Evolutionary conservation across 805 yeast genomes (phyloP).

Genomic region (Myxozyma sirexii): DNA sequence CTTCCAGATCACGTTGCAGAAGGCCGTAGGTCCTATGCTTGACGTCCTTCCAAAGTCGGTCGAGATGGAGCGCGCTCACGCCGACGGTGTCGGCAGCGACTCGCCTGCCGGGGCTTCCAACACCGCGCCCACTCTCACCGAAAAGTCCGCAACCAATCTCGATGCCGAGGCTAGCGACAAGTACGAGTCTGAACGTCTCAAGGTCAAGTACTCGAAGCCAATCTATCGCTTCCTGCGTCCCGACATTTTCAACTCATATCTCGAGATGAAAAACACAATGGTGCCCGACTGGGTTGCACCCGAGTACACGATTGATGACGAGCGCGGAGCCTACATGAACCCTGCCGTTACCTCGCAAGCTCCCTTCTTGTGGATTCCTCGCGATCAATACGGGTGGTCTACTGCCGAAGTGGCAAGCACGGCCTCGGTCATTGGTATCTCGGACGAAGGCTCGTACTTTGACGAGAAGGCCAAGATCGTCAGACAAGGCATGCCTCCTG

Average conservation of each 20-base stretch:
- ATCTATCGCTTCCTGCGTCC: constrained; percentile 34
- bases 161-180: constrained; percentile 19
- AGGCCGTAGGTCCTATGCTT: constrained; percentile 67
- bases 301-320: constrained; percentile 45
- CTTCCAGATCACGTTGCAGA: constrained; percentile 63
- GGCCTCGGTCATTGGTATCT: constrained; percentile 57
- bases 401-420: constrained; percentile 59
- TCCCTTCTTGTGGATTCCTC: constrained; percentile 91
- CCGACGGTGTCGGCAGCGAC: constrained; percentile 13
- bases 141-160: constrained; percentile 13
- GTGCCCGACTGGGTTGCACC: constrained; percentile 40
- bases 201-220: constrained; percentile 14
- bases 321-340: constrained; percentile 69
- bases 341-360: constrained; percentile 72
- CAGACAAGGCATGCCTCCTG: constrained; percentile 59
- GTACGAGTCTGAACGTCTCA: constrained; percentile 6
- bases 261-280: constrained; percentile 25
- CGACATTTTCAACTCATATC: constrained; percentile 31
- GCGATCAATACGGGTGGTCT: constrained; percentile 84
- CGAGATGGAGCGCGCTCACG: constrained; percentile 29
- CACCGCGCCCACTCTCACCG: constrained; percentile 21
- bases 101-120: constrained; percentile 17
- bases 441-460: constrained; percentile 69
- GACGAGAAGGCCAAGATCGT: constrained; percentile 52
- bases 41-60: constrained; percentile 44